phyloP scores from a whole-genome alignment of 257 asterid genomes.

The Plantago elongata region DNA sequence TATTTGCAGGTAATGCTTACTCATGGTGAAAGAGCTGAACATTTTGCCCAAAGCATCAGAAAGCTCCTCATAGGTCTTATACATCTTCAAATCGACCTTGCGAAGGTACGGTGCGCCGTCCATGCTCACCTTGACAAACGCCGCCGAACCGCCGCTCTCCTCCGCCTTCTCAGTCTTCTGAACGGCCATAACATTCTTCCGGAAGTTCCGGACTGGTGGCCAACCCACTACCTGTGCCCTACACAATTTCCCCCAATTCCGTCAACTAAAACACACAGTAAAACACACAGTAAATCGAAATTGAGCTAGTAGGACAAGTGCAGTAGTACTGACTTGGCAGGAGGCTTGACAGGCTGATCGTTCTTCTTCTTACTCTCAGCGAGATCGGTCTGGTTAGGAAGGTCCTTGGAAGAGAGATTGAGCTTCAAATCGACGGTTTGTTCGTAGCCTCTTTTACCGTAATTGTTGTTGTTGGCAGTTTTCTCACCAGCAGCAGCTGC shows the following conservation, averaged over 20 bases:
- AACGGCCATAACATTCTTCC: slow-evolving; percentile 49
- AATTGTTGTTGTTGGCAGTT: slow-evolving; percentile 15
- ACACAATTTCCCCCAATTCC: not conserved
- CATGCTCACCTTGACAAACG: slow-evolving; percentile 77
- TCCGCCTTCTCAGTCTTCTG: slow-evolving; percentile 37
- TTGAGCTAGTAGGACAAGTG: not conserved
- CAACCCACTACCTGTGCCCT: slow-evolving; percentile 93
- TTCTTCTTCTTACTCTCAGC: slow-evolving; percentile 10
- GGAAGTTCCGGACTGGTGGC: slow-evolving; percentile 81
- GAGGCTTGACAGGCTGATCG: slow-evolving; percentile 41
- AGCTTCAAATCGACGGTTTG: slow-evolving; percentile 69
- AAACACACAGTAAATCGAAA: not conserved
- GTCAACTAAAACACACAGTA: not conserved
- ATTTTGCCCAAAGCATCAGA: slow-evolving; percentile 65
- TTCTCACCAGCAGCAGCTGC: slow-evolving; percentile 2
- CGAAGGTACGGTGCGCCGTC: slow-evolving; percentile 92
- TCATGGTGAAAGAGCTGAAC: slow-evolving; percentile 65
- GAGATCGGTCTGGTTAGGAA: not conserved
- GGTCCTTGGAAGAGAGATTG: slow-evolving; percentile 41
- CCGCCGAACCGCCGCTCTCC: slow-evolving; percentile 35
- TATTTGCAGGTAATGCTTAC: slow-evolving; percentile 22
- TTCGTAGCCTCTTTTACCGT: slow-evolving; percentile 49
- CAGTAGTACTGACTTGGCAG: slow-evolving; percentile 42
- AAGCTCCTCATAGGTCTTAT: slow-evolving; percentile 55
- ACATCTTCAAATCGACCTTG: slow-evolving; percentile 68